Base-by-base conservation (phyloP, 768 basidiomycete genomes). In the Lentinula boryana region DNA sequence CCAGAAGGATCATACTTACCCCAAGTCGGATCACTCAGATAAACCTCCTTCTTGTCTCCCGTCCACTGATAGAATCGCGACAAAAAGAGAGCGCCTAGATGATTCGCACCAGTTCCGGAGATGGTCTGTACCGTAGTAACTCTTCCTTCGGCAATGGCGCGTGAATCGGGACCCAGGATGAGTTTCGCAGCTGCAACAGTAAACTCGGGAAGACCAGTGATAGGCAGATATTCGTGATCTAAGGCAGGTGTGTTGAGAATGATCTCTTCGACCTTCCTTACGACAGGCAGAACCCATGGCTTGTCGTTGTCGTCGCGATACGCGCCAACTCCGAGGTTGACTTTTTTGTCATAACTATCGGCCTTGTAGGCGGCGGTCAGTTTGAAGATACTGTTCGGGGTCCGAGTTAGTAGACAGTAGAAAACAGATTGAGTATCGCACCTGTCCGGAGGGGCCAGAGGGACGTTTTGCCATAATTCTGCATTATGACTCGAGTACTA, bases 31-130 rank as follows among this genome's bases (percentile, higher is more conserved):
- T 93, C 85, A 69, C 95, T 95, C 67, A 99, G 70, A 72, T 88
- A 94, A 63, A 97, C 75, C 64, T 80, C 82, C 67, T 89, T 88
- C 53, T 81, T 72, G n/a, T 74, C 74, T 56, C 85, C 83, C 56
- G 75, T 74, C 78, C 82, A 91, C 3, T 79, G 76, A 75, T 96
- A 97, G 76, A 91, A 95, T 62, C 80, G 80, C 63, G 87, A 85
- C 65, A 98, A 75, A 80, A 97, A 97, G 56, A 94, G 75, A 2
- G 87, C 95, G 27, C 87, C 95, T 52, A 96, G 82, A 74, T 96
- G 95, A 77, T 96, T 95, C 53, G 95, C 95, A 54, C 95, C 95
- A 2, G 95, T 98, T 31, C 95, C 95, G 13, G 93, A 96, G 65
- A 97, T 91, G 13, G 95, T 95, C 76, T 98, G 95, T 51, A 90